These are phyloP conservation scores for Hortiboletus rubellus DNA, from an alignment of 1,284 basidiomycete species.

Conservation along the genomic window DNA sequence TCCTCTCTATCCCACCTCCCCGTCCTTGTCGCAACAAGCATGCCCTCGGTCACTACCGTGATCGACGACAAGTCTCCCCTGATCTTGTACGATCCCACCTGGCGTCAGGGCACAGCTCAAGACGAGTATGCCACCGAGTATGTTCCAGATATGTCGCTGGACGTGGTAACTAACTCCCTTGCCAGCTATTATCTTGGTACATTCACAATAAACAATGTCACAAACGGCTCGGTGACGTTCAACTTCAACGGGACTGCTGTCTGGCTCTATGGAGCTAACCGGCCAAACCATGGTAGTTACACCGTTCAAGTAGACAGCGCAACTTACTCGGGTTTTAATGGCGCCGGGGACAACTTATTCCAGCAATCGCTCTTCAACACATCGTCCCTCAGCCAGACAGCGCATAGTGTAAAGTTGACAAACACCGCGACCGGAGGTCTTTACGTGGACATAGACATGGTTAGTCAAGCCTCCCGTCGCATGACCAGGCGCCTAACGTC, in stretches of 20 bases:
- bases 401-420: constrained; percentile 31
- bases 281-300: constrained; percentile 36
- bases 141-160: neutral
- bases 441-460: constrained; percentile 37
- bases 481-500: neutral
- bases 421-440: constrained; percentile 27
- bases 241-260: constrained; percentile 40
- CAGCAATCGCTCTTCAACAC: constrained; percentile 32
- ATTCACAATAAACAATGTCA: constrained; percentile 32
- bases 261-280: constrained; percentile 36
- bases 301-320: constrained; percentile 33
- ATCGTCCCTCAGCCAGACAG: constrained; percentile 28
- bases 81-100: constrained; percentile 28
- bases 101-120: constrained; percentile 20
- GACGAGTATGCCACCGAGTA: constrained; percentile 25
- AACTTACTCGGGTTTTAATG: constrained; percentile 11
- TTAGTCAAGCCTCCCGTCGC: constrained; percentile 5
- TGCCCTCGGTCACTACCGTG: constrained; percentile 28
- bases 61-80: constrained; percentile 36
- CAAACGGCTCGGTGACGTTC: constrained; percentile 30
- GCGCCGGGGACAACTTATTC: constrained; percentile 20
- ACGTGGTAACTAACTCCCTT: neutral
- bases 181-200: constrained; percentile 35
- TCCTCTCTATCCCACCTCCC: neutral
- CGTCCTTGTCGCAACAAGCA: constrained; percentile 1